These are phyloP conservation scores for Myxozyma sirexii DNA, from an alignment of 805 yeast genomes.

Conservation along the genomic window DNA sequence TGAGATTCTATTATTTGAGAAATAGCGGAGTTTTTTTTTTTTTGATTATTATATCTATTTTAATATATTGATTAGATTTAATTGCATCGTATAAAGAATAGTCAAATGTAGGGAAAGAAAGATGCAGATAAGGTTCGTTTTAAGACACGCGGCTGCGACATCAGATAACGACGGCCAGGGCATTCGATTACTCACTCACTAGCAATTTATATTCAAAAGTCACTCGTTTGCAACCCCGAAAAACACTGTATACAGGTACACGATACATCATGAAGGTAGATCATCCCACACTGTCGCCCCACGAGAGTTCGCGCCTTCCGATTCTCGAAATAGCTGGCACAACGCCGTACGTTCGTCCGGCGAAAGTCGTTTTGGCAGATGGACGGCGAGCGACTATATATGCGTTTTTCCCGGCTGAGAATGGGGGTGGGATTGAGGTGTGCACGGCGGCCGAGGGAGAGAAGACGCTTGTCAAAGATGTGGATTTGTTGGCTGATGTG, in stretches of 20 bases:
- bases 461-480: neutral
- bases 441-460: conserved; percentile 3
- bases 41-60: neutral
- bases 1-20: too few relatives aligned
- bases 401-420: conserved; percentile 15
- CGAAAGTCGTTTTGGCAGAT: conserved; percentile 10
- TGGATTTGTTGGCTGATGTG: neutral
- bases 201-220: too few relatives aligned
- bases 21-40: neutral
- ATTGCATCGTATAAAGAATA: too few relatives aligned
- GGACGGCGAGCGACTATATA: conserved; percentile 23
- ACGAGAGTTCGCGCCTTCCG: neutral
- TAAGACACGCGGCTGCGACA: too few relatives aligned
- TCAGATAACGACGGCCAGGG: too few relatives aligned
- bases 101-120: too few relatives aligned
- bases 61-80: neutral
- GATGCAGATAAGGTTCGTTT: too few relatives aligned
- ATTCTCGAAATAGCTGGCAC: neutral
- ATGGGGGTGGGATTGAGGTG: conserved; percentile 4
- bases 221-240: too few relatives aligned
- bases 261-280: conserved; percentile 11
- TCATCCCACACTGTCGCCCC: conserved; percentile 9
- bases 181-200: too few relatives aligned
- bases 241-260: too few relatives aligned
- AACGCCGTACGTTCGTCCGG: conserved; percentile 11